phyloP scores from a whole-genome alignment of 2,329 filamentous ascomycete species.

The Clarireedia sp. region DNA sequence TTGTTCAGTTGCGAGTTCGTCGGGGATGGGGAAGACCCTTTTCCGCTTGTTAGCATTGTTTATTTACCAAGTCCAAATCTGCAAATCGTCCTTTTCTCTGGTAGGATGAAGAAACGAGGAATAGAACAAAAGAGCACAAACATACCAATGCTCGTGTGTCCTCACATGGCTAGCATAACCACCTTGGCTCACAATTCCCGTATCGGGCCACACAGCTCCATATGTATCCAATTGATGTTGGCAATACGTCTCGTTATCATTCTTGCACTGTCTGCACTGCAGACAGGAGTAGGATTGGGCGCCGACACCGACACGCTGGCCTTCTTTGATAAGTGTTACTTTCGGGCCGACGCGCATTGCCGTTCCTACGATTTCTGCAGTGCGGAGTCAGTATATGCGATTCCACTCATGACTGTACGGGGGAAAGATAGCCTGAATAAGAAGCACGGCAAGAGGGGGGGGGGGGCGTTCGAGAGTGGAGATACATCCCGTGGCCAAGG shows the following conservation, averaged over 20 bases:
- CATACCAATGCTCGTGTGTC: slow-evolving; percentile 63
- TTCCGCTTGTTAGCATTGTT: background rate
- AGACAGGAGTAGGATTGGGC: slow-evolving; percentile 47
- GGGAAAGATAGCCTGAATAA: background rate
- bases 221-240: slow-evolving; percentile 43
- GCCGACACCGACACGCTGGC: slow-evolving; percentile 46
- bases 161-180: slow-evolving; percentile 63
- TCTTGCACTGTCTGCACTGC: slow-evolving; percentile 45
- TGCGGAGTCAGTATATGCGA: background rate
- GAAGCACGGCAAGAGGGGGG: too few relatives aligned
- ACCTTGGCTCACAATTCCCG: slow-evolving; percentile 54
- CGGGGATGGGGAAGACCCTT: slow-evolving; percentile 59
- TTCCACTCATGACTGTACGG: background rate
- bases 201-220: slow-evolving; percentile 42
- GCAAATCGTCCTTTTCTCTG: background rate
- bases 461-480: background rate
- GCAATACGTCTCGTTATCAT: slow-evolving; percentile 50
- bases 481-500: slow-evolving; percentile 39
- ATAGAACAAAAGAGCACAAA: background rate
- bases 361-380: slow-evolving; percentile 57
- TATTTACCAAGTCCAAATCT: background rate
- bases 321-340: slow-evolving; percentile 49
- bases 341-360: slow-evolving; percentile 60
- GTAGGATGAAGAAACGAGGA: background rate
- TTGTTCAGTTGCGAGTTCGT: slow-evolving; percentile 51